These are phyloP conservation scores for Tinospora cordifolia DNA, from an alignment of 164 flowering plant species.

Conservation along the genomic window DNA sequence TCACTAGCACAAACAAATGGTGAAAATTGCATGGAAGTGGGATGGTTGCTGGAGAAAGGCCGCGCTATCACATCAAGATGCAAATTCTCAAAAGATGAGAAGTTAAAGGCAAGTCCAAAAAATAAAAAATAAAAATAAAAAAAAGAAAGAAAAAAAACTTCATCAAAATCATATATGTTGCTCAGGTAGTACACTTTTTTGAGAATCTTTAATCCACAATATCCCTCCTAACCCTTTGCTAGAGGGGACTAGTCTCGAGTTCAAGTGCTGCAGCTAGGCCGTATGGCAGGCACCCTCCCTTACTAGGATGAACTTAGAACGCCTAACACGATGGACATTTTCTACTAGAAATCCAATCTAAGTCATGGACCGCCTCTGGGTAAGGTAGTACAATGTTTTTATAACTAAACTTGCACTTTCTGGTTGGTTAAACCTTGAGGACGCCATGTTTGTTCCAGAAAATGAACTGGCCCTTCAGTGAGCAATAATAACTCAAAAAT, in stretches of 20 bases:
- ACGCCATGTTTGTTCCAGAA: not conserved
- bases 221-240: too few relatives aligned
- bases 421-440: not conserved
- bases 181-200: not conserved
- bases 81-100: slow-evolving; percentile 39
- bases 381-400: not conserved
- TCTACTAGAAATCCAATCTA: too few relatives aligned
- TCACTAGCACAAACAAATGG: slow-evolving; percentile 42
- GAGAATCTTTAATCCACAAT: too few relatives aligned
- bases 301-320: too few relatives aligned
- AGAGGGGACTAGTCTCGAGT: too few relatives aligned
- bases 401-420: not conserved
- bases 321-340: too few relatives aligned
- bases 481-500: not conserved
- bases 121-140: too few relatives aligned
- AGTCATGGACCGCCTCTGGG: too few relatives aligned
- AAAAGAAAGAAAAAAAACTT: too few relatives aligned
- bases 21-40: slow-evolving; percentile 51
- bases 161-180: not conserved
- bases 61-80: slow-evolving; percentile 65
- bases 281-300: too few relatives aligned
- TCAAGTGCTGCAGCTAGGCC: too few relatives aligned
- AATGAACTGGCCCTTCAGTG: not conserved
- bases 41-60: slow-evolving; percentile 65
- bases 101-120: slow-evolving; percentile 54